Evolutionary conservation across 2,329 filamentous ascomycete genomes (phyloP).

Genomic region (Dryadomyces sulphureus): DNA sequence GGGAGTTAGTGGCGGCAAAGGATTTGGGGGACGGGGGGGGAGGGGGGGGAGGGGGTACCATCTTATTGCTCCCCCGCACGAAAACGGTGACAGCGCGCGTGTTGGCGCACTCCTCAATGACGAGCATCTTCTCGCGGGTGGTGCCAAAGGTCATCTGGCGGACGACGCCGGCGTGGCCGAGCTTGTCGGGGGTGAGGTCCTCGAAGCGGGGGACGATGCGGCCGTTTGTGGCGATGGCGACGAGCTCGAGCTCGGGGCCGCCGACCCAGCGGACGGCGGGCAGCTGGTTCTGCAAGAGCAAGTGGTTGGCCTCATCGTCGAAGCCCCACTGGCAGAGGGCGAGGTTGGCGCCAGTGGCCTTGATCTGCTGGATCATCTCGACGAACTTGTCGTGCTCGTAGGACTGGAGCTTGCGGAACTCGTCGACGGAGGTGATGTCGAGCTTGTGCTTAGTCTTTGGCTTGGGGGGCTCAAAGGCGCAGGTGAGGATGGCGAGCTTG

Average conservation of each 20-base stretch:
- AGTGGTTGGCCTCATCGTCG: conserved; percentile 95
- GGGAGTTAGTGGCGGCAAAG: conserved; percentile 8
- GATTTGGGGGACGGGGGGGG: too few species aligned
- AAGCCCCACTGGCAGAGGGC: conserved; percentile 99
- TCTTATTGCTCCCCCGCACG: conserved; percentile 96
- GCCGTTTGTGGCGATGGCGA: conserved; percentile 96
- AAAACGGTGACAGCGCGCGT: conserved; percentile 93
- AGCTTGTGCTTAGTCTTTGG: conserved; percentile 99
- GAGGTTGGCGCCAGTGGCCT: conserved; percentile 90
- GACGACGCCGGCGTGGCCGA: conserved; percentile 79
- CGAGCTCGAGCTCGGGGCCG: conserved; percentile 93
- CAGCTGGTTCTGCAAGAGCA: conserved; percentile 88
- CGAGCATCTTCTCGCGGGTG: conserved; percentile 97
- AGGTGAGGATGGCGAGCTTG: conserved; percentile 94
- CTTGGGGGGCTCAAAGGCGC: conserved; percentile 96
- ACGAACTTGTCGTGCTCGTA: conserved; percentile 95
- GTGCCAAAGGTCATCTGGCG: conserved; percentile 95
- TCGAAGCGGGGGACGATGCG: conserved; percentile 96
- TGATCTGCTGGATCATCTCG: conserved; percentile 98
- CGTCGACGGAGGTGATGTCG: conserved; percentile 90
- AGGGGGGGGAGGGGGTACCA: conserved; percentile 42
- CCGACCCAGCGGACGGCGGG: conserved; percentile 97
- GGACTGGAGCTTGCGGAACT: conserved; percentile 93
- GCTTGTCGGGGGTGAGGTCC: conserved; percentile 79
- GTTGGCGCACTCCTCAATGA: conserved; percentile 98